Percentiles rank a stretch among this genome's conserved stretches.
Conservation (phyloP, 768 basidiomycete genomes). For the Kwoniella sp. region DNA sequence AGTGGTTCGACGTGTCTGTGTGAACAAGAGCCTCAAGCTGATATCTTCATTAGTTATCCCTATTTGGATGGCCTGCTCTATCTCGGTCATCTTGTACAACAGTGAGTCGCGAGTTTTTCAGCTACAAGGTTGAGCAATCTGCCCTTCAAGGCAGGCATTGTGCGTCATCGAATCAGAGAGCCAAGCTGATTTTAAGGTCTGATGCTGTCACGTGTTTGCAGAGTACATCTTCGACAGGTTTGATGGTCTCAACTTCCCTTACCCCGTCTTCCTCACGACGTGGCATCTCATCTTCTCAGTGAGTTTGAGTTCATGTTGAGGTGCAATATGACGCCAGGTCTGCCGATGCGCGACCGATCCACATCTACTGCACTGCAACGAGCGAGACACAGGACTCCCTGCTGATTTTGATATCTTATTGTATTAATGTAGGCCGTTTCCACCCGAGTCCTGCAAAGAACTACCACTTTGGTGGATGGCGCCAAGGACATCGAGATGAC, state of each 20-base stretch:
- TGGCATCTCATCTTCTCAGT: constrained; percentile 73
- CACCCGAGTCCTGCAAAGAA: constrained; percentile 52
- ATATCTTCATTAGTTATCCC: constrained; percentile 61
- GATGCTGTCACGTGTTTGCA: too few species aligned
- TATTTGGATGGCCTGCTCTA: constrained; percentile 87
- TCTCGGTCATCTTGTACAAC: constrained; percentile 93
- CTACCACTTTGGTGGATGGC: constrained; percentile 53
- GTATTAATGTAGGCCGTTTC: constrained; percentile 40
- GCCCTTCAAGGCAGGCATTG: too few species aligned
- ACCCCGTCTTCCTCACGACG: constrained; percentile 89
- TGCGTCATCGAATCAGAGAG: too few species aligned
- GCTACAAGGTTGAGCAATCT: constrained; percentile 35
- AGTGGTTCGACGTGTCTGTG: too few species aligned
- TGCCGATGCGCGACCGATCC: background rate
- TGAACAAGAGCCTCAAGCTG: constrained; percentile 4
- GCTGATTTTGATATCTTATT: too few species aligned
- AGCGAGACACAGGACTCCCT: too few species aligned
- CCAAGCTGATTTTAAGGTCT: too few species aligned
- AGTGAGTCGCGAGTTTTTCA: constrained; percentile 59
- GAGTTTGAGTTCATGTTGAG: constrained; percentile 54
- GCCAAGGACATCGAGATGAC: constrained; percentile 64
- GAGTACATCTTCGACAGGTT: constrained; percentile 56
- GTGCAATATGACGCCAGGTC: constrained; percentile 3
- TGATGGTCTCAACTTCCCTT: constrained; percentile 70
- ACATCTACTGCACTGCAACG: too few species aligned